Evolutionary conservation across 2,329 filamentous ascomycete species (phyloP), one percentile per base, ranked within the genome.

Genomic region (Colletotrichum nymphaeae): DNA sequence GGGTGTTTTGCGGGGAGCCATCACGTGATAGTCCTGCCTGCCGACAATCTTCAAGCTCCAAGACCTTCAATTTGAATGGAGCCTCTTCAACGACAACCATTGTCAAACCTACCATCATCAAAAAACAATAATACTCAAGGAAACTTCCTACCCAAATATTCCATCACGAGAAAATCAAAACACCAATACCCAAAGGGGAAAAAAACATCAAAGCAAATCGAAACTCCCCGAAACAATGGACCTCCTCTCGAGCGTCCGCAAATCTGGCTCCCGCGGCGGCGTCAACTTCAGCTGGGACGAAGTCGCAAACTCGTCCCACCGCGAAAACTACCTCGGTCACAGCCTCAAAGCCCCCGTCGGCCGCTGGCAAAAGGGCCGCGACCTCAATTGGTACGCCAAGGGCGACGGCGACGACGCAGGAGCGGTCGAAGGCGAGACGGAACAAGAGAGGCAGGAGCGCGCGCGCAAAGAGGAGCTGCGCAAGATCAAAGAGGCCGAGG

Each of bases 271-370:
- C 78, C 93, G 97, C 77, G 97, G 97, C 79, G 97, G 97, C 80
- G 93, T 93, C 83, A 95, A 98, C 83, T 99, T 99, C 86, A 95
- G 93, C 84, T 98, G 97, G 97, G 94, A 96, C 76, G 95, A 98
- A 77, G 96, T 99, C 80, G 93, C 96, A 81, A 91, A 88, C 76
- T 97, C 95, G 63, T 86, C 89, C 26, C 95, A 98, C 80, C 95
- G 97, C 82, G 95, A 99, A 83, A 98, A 92, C 79, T 93, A 91
- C 82, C 93, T 98, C 8, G 95, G 95, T 65, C 95, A 98, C 85
- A 97, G 94, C 72, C 85, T 98, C 72, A 98, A 96, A 87, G 95
- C 95, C 0, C 94, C 95, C 0, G 95, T 98, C 4, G 95, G 95
- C 8, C 93, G 95, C 76, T 98, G 95, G 95, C 94, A 97, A 79